phyloP scores from a whole-genome alignment of 495 filamentous ascomycete genomes.

The Margaritispora aquatica region DNA sequence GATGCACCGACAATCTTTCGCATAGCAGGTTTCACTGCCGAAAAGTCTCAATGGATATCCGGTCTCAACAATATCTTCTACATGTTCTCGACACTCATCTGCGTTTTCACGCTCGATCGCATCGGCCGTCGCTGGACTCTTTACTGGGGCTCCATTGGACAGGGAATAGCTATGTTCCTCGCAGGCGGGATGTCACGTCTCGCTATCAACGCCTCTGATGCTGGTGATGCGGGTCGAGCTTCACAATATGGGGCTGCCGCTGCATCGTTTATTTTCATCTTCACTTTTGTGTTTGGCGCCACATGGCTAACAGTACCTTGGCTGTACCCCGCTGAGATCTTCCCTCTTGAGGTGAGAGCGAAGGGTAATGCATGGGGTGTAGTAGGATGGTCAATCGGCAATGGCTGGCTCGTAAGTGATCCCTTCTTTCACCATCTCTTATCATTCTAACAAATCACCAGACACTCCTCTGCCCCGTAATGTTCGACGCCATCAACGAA shows the following conservation, averaged over 20 bases:
- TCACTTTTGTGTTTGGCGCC: constrained; percentile 62
- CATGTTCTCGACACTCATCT: constrained; percentile 46
- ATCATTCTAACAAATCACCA: constrained; percentile 5
- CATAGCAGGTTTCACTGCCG: constrained; percentile 54
- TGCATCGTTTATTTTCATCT: constrained; percentile 63
- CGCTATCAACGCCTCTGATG: constrained; percentile 34
- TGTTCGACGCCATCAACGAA: constrained; percentile 54
- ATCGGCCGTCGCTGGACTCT: constrained; percentile 64
- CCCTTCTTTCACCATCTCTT: background rate
- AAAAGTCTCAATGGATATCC: constrained; percentile 60
- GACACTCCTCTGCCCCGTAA: constrained; percentile 56
- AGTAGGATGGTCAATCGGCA: constrained; percentile 67
- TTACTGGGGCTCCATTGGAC: constrained; percentile 59
- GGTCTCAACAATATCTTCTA: constrained; percentile 67
- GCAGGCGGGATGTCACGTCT: constrained; percentile 49
- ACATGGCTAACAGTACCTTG: constrained; percentile 70
- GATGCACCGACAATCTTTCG: constrained; percentile 58
- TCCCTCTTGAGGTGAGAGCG: constrained; percentile 60
- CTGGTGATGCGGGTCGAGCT: constrained; percentile 32
- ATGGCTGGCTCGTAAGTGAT: constrained; percentile 46
- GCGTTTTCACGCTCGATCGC: constrained; percentile 62
- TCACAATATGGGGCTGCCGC: constrained; percentile 54
- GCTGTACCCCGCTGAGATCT: constrained; percentile 68
- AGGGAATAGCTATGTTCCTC: constrained; percentile 56
- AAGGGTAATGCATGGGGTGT: constrained; percentile 73